Percentiles rank a stretch among this genome's conserved stretches.
These are phyloP conservation scores for Fomitopsis betulina DNA, from an alignment of 1,284 basidiomycete species.

Conservation along the genomic window DNA sequence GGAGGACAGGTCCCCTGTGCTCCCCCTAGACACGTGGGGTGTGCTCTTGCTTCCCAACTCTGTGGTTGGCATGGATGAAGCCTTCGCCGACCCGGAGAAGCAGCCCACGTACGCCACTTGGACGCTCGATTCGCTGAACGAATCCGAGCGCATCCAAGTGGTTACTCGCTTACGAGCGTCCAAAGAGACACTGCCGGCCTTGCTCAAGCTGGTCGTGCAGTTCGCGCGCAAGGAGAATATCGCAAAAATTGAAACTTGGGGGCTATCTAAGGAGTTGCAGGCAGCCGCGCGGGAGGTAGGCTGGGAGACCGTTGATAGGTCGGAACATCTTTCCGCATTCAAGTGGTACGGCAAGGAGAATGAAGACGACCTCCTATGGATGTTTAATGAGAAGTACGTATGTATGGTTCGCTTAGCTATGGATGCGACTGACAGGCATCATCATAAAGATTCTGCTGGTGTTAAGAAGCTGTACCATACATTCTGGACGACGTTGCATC, in stretches of 20 bases:
- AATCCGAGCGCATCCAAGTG: conserved; percentile 34
- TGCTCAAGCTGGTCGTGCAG: conserved; percentile 36
- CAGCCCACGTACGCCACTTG: conserved; percentile 42
- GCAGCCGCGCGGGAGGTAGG: conserved; percentile 30
- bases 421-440: background rate
- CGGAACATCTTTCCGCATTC: conserved; percentile 47
- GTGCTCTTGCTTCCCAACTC: conserved; percentile 25
- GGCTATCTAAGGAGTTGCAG: conserved; percentile 35
- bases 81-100: background rate
- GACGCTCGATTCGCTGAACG: conserved; percentile 40
- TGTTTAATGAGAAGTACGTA: conserved; percentile 44
- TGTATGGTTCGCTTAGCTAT: background rate
- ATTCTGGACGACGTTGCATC: no score
- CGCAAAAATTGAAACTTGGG: conserved; percentile 52
- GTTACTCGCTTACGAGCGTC: conserved; percentile 45
- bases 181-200: conserved; percentile 29
- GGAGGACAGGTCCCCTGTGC: conserved; percentile 4
- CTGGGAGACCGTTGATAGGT: conserved; percentile 35
- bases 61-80: conserved; percentile 3
- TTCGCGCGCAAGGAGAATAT: conserved; percentile 37
- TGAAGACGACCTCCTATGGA: conserved; percentile 41
- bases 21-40: conserved; percentile 33
- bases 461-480: background rate
- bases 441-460: conserved; percentile 13
- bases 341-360: conserved; percentile 52